Evolutionary conservation across 768 basidiomycete genomes (phyloP), one percentile per base, ranked within the genome.

Genomic region (Mycena kentingensis): DNA sequence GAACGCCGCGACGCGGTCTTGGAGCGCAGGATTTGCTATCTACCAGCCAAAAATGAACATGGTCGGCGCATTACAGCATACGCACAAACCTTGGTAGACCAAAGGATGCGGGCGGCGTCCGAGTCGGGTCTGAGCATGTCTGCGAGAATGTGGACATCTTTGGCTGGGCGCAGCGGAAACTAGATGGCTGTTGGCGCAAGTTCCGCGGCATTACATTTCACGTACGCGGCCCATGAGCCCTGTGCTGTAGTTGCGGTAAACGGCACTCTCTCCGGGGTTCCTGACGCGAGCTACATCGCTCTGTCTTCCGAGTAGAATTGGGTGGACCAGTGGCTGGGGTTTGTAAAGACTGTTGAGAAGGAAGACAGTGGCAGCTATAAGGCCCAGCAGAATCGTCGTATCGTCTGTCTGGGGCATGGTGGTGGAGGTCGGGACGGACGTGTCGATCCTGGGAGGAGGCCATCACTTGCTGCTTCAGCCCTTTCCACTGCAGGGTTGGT

Each of bases 231-330:
- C 93, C 82, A 84, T 80, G 52, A 90, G 74, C 13, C 90, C 90
- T 22, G 88, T 92, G 13, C 88, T 82, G 76, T 94, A 97, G 73
- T 90, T 93, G 63, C 95, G 82, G 68, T 95, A 96, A 15, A 94
- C 75, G 0, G 92, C 90, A 61, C 90, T 93, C 72, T 95, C 89
- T 7, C 80, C 77, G 12, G 87, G 78, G 63, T 90, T 85, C 47
- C 94, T 76, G 3, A 94, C 90, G 44, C 86, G 78, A 12, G 85
- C 86, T 24, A 88, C 87, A 67, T 97, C 95, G 61, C 91, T 92
- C 77, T 98, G 94, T 44, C 93, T 76, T 6, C 94, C 93, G 1
- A 98, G 80, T 8, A 96, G 78, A 59, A 98, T 88, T n/a, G 94
- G 94, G 63, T 97, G 94, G 0, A 95, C 93, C 36, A 95, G 81